A percentile compares a stretch with the other conserved stretches of the same genome.
phyloP scores from a whole-genome alignment of 441 rosid genomes.

The Jatropha podagrica region DNA sequence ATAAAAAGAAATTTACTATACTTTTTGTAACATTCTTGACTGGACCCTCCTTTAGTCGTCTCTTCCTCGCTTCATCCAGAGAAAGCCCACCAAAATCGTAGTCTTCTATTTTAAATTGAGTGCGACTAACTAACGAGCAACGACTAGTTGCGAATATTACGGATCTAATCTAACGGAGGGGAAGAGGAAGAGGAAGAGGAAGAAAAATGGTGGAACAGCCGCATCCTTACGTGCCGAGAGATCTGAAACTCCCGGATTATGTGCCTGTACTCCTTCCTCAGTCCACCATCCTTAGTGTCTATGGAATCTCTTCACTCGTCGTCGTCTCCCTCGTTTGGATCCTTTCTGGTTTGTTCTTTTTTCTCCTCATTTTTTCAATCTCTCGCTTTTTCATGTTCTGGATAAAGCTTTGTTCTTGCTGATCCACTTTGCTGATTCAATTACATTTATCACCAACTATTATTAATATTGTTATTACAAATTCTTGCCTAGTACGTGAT shows the following conservation, averaged over 20 bases:
- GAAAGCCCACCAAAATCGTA: no score
- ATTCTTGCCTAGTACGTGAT: no score
- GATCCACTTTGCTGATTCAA: background rate
- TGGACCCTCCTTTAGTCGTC: no score
- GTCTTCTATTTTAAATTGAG: background rate
- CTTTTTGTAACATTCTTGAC: no score
- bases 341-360: constrained; percentile 51
- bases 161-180: background rate
- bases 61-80: no score
- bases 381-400: background rate
- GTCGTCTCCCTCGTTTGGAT: constrained; percentile 63
- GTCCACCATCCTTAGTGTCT: constrained; percentile 57
- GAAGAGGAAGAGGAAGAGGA: background rate
- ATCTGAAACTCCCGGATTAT: constrained; percentile 65
- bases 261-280: constrained; percentile 61
- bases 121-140: background rate
- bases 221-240: constrained; percentile 84
- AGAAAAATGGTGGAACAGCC: constrained; percentile 30
- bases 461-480: no score
- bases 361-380: background rate
- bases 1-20: no score
- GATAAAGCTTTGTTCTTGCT: background rate
- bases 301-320: constrained; percentile 44
- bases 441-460: background rate
- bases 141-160: background rate